Conservation (phyloP, 495 filamentous ascomycete genomes). For the Rostrohypoxylon terebratum region DNA sequence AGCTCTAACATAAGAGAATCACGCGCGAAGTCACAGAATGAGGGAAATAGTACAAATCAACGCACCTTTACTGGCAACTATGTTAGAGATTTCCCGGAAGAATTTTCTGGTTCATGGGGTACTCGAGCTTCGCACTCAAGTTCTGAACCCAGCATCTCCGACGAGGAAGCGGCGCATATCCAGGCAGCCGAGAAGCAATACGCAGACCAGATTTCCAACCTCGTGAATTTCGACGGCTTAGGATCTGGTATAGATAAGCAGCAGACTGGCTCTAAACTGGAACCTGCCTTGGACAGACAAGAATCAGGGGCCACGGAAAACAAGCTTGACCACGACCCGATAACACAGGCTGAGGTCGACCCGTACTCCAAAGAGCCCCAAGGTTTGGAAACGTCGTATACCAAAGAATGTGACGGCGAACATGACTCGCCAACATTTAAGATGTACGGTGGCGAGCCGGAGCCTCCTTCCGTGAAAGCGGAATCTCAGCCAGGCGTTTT, state of each 20-base stretch:
- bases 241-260: constrained; percentile 54
- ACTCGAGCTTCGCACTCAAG: constrained; percentile 12
- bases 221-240: constrained; percentile 41
- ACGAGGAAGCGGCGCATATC: constrained; percentile 22
- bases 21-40: constrained; percentile 23
- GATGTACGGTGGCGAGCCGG: constrained; percentile 42
- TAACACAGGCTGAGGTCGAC: constrained; percentile 45
- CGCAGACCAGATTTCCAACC: constrained; percentile 40
- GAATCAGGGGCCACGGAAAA: constrained; percentile 22
- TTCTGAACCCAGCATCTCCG: constrained; percentile 9
- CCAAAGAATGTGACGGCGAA: constrained; percentile 50
- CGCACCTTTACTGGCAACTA: constrained; percentile 56
- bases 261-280: constrained; percentile 33
- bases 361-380: constrained; percentile 54
- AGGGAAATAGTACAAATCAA: constrained; percentile 20
- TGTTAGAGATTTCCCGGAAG: constrained; percentile 60
- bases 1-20: constrained; percentile 43
- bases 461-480: constrained; percentile 8
- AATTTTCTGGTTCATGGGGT: constrained; percentile 56
- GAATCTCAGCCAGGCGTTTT: constrained; percentile 14
- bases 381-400: constrained; percentile 53
- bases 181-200: constrained; percentile 43
- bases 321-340: constrained; percentile 19
- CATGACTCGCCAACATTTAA: constrained; percentile 42
- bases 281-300: constrained; percentile 46